Conservation (phyloP, 2,329 filamentous ascomycete genomes). For the Gnomoniopsis smithogilvyi region DNA sequence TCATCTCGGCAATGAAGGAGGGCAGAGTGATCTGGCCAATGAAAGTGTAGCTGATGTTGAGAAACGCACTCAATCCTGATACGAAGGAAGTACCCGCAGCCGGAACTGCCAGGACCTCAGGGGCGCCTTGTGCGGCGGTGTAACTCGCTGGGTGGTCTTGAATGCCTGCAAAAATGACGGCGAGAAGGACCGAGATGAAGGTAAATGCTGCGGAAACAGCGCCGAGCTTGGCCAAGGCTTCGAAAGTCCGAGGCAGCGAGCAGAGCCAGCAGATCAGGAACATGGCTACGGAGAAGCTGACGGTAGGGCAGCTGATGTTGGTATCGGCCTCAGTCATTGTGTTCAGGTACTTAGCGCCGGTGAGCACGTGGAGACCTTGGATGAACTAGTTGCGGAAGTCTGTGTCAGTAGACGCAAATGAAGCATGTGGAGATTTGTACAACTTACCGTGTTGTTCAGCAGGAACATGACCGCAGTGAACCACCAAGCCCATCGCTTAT, state of each 20-base stretch:
- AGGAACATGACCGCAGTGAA: constrained; percentile 81
- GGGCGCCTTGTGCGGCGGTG: constrained; percentile 49
- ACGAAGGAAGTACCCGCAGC: constrained; percentile 74
- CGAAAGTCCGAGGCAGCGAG: constrained; percentile 84
- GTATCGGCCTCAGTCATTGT: constrained; percentile 73
- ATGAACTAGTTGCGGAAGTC: constrained; percentile 6
- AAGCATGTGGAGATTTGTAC: background rate
- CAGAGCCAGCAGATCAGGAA: constrained; percentile 72
- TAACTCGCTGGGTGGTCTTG: constrained; percentile 72
- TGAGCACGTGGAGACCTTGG: constrained; percentile 71
- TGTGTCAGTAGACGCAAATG: background rate
- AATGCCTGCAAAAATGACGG: constrained; percentile 76
- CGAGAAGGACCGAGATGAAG: constrained; percentile 82
- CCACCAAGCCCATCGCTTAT: constrained; percentile 69
- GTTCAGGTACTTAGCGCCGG: constrained; percentile 84
- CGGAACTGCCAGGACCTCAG: constrained; percentile 67
- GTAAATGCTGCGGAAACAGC: constrained; percentile 82
- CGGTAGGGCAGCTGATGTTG: constrained; percentile 66
- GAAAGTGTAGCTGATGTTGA: constrained; percentile 96
- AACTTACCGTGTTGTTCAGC: constrained; percentile 72
- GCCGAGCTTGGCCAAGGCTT: constrained; percentile 73
- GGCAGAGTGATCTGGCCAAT: constrained; percentile 94
- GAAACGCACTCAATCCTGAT: constrained; percentile 77
- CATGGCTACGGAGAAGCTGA: constrained; percentile 73
- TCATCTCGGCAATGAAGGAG: constrained; percentile 96